Conservation (phyloP, 305 asterid species). For the Fraxinus xanthoxyloides region DNA sequence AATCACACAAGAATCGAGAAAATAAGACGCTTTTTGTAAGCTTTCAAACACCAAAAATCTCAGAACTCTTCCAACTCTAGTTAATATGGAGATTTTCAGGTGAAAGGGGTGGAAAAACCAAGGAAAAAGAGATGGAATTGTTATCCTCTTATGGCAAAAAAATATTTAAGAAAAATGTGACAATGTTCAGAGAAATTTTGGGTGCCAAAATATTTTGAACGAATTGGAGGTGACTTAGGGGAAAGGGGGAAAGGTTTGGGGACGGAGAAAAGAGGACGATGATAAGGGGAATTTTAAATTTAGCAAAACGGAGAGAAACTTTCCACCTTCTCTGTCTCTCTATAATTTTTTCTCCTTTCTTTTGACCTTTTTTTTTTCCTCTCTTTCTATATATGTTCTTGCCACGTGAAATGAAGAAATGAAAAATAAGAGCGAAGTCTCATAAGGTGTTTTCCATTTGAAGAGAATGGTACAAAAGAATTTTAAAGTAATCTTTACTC, state of each 20-base stretch:
- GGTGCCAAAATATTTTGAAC: not conserved
- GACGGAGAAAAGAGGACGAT: not conserved
- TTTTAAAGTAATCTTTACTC: no score
- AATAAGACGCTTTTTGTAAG: not conserved
- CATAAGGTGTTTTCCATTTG: not conserved
- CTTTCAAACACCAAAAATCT: not conserved
- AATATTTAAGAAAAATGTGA: not conserved
- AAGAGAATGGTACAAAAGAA: no score
- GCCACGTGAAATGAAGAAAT: not conserved
- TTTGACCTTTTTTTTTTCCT: not conserved
- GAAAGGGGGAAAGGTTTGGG: not conserved
- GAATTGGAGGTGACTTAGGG: not conserved
- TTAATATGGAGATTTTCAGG: not conserved
- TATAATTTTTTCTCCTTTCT: not conserved
- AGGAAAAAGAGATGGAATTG: not conserved
- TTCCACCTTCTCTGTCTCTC: not conserved
- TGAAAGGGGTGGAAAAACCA: not conserved
- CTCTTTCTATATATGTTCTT: no score
- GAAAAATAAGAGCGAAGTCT: not conserved
- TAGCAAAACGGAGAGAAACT: not conserved
- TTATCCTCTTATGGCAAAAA: not conserved
- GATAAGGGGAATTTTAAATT: not conserved
- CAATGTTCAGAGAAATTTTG: not conserved
- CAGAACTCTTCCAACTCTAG: not conserved
- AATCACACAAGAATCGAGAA: not conserved